A percentile compares a stretch with the other conserved stretches of the same genome.
These are phyloP conservation scores for Hibiscus mutabilis DNA, from an alignment of 345 rosid species.

Conservation along the genomic window DNA sequence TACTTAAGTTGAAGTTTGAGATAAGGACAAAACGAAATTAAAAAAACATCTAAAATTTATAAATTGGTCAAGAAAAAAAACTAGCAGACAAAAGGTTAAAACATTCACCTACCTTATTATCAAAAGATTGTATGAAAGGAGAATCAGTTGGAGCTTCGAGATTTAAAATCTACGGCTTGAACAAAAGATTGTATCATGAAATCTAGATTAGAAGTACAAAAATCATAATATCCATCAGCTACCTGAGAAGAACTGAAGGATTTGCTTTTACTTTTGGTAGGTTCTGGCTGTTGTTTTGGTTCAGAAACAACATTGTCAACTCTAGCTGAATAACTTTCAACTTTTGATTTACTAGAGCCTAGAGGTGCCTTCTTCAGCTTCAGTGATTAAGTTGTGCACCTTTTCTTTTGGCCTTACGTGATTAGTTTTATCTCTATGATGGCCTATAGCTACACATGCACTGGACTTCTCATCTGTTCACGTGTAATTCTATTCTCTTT, in stretches of 20 bases:
- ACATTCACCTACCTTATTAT: slow-evolving; percentile 39
- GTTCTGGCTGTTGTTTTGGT: slow-evolving; percentile 31
- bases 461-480: slow-evolving; percentile 41
- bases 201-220: not conserved
- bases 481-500: slow-evolving; percentile 48
- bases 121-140: slow-evolving; percentile 25
- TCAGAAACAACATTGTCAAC: slow-evolving; percentile 28
- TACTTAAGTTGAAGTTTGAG: not conserved
- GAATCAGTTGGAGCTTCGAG: slow-evolving; percentile 30
- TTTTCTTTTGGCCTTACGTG: slow-evolving; percentile 32
- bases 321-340: slow-evolving; percentile 30
- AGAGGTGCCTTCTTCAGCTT: slow-evolving; percentile 26
- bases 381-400: slow-evolving; percentile 23
- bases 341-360: slow-evolving; percentile 45
- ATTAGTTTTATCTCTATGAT: slow-evolving; percentile 34
- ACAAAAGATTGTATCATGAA: not conserved
- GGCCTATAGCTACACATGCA: slow-evolving; percentile 42
- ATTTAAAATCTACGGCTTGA: slow-evolving; percentile 36
- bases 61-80: not conserved
- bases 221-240: not conserved
- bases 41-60: not conserved
- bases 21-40: not conserved
- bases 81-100: not conserved
- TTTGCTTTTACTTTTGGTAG: slow-evolving; percentile 47
- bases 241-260: slow-evolving; percentile 33